These are phyloP conservation scores for Lasiosphaeria miniovina DNA, from an alignment of 495 filamentous ascomycete species.

Conservation along the genomic window DNA sequence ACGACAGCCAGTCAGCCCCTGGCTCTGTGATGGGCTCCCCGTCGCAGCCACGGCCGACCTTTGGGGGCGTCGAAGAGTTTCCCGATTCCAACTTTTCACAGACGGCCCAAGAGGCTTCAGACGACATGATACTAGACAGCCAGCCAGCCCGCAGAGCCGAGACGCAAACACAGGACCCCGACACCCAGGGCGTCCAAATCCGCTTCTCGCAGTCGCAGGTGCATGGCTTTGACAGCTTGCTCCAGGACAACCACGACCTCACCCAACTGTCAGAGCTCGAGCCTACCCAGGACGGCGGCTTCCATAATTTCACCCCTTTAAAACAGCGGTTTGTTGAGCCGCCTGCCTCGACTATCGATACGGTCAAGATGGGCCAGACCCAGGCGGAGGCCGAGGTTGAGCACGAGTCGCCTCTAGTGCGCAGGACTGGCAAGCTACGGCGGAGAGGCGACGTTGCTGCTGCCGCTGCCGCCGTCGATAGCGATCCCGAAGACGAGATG, in stretches of 20 bases:
- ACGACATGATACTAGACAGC: conserved; percentile 63
- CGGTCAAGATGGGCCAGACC: conserved; percentile 52
- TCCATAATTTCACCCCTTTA: conserved; percentile 54
- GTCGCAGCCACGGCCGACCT: conserved; percentile 38
- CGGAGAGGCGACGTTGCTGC: conserved; percentile 35
- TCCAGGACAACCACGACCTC: conserved; percentile 36
- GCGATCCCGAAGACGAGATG: conserved; percentile 53
- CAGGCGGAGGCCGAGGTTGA: conserved; percentile 28
- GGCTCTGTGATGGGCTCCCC: conserved; percentile 27
- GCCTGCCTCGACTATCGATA: conserved; percentile 69
- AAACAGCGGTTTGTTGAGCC: conserved; percentile 59
- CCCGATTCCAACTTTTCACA: conserved; percentile 49
- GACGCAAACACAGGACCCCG: conserved; percentile 36
- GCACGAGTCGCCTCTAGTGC: conserved; percentile 59
- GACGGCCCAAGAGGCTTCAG: conserved; percentile 47
- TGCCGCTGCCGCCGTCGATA: conserved; percentile 35
- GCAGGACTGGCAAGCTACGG: conserved; percentile 58
- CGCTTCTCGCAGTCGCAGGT: conserved; percentile 54
- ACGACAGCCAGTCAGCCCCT: conserved; percentile 50
- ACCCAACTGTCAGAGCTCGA: conserved; percentile 63
- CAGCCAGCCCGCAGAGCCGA: conserved; percentile 37
- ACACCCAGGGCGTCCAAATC: conserved; percentile 49
- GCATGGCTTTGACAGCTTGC: conserved; percentile 49
- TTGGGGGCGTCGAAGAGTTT: conserved; percentile 27
- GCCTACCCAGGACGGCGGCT: conserved; percentile 84